These are phyloP conservation scores for Saccharomycopsis malanga DNA, from an alignment of 805 yeast genomes.

Conservation along the genomic window DNA sequence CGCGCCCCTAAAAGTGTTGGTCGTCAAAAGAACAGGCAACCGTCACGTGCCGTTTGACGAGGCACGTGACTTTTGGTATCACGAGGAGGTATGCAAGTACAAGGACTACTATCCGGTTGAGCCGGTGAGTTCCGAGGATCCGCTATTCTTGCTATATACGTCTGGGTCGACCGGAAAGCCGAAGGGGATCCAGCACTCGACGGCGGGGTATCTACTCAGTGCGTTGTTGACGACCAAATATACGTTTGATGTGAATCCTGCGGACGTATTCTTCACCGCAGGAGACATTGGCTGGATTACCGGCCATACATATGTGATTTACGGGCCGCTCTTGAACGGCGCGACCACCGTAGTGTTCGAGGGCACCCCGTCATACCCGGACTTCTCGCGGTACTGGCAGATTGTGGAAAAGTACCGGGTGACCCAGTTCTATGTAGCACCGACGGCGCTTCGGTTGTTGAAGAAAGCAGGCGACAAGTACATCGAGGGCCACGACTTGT, in stretches of 20 bases:
- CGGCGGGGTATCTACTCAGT: constrained; percentile 73
- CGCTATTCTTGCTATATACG: constrained; percentile 72
- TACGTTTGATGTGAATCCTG: constrained; percentile 66
- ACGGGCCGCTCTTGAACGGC: constrained; percentile 74
- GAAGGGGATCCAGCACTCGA: constrained; percentile 76
- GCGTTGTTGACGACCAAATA: constrained; percentile 70
- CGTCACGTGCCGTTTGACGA: constrained; percentile 40
- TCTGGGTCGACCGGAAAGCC: constrained; percentile 89
- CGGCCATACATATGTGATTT: constrained; percentile 77
- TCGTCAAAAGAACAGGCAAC: constrained; percentile 67
- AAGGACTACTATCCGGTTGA: constrained; percentile 67
- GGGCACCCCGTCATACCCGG: constrained; percentile 84
- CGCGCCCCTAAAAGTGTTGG: constrained; percentile 60
- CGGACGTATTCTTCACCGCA: constrained; percentile 74
- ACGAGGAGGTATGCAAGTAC: constrained; percentile 58
- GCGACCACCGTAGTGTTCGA: constrained; percentile 76
- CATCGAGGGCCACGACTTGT: constrained; percentile 54
- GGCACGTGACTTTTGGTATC: constrained; percentile 73
- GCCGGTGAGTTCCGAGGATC: constrained; percentile 74
- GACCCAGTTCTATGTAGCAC: constrained; percentile 78
- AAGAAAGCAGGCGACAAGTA: constrained; percentile 66
- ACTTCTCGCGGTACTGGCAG: constrained; percentile 73
- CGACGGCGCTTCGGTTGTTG: constrained; percentile 71
- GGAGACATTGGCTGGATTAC: constrained; percentile 93
- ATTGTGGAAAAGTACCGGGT: constrained; percentile 65